These are phyloP conservation scores for Fusarium aywerte DNA, from an alignment of 2,329 filamentous ascomycete species.

Conservation along the genomic window DNA sequence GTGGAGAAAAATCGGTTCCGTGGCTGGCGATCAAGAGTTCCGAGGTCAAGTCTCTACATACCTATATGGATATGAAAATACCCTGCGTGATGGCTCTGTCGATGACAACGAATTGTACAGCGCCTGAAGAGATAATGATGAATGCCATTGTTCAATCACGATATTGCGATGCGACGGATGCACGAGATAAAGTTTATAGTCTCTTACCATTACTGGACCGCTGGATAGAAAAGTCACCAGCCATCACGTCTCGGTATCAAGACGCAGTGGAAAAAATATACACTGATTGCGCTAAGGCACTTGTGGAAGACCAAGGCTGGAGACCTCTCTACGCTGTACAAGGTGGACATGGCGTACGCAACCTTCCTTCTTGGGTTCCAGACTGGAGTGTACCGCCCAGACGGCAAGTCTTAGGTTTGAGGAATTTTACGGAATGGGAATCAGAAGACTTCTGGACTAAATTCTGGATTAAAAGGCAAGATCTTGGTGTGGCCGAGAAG, in stretches of 20 bases:
- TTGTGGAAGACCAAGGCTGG: background rate
- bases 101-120: no score
- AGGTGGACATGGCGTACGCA: no score
- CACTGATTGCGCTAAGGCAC: background rate
- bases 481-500: fast-evolving
- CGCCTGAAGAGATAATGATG: background rate
- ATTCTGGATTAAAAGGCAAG: background rate
- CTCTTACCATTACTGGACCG: background rate
- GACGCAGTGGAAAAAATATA: background rate
- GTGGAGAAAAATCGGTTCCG: fast-evolving
- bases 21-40: background rate
- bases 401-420: background rate
- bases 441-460: background rate
- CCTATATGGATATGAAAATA: no score
- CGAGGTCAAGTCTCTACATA: no score
- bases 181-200: background rate
- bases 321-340: background rate
- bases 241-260: background rate
- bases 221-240: fast-evolving
- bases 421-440: background rate
- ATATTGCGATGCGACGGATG: background rate
- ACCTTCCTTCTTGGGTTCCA: background rate
- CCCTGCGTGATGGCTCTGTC: no score
- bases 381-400: background rate
- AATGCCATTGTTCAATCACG: background rate